Evolutionary conservation across 148 eudicot species (phyloP), one percentile per base, ranked within the genome.

Genomic region (Arbutus unedo): DNA sequence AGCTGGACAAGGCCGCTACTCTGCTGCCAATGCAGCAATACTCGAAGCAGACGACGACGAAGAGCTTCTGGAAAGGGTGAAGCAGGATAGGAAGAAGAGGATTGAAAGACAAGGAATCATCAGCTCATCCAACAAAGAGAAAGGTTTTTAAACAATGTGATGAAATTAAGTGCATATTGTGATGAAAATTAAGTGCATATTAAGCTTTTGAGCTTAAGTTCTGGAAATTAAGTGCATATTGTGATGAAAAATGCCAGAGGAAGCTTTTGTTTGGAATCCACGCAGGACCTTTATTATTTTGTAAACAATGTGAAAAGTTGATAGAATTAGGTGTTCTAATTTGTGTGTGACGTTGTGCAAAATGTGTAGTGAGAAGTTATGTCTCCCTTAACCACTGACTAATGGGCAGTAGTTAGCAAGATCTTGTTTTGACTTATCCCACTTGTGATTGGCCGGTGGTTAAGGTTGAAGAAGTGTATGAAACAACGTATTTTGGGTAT

Each of bases 1-100:
- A 23, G 83, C 82, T 23, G 91, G 88, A 41, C 88, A 83, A 8
- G 86, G 80, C 38, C 5, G 57, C 53, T 3, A 53, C 54, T 60
- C 47, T 31, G 64, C 78, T 54, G 92, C 89, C 19, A 82, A 86
- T 84, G 98, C 99, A 6, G 93, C 97, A 3, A 93, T 95, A 38
- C 81, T 96, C 18, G 99, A 96, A 89, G 97, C 94, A 3, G 99
- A 96, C 62, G 99, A 94, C 54, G 99, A 96, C 74, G 81, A 86
- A 13, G 98, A 94, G 86, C 92, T 96, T 18, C 19, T 96, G 90
- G 99, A 96, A 80, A 96, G 89, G 89, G 97, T 96, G 23, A 96
- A 94, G 90, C 86, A 86, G 85, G 99, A 96, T 79, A 91, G 98
- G 74, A 91, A 94, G 88, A 96, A 90, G 88, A 91, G 99, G 90